Evolutionary conservation across 148 eudicot species (phyloP), one percentile per base, ranked within the genome.

Genomic region (Rhododendron ovatum): DNA sequence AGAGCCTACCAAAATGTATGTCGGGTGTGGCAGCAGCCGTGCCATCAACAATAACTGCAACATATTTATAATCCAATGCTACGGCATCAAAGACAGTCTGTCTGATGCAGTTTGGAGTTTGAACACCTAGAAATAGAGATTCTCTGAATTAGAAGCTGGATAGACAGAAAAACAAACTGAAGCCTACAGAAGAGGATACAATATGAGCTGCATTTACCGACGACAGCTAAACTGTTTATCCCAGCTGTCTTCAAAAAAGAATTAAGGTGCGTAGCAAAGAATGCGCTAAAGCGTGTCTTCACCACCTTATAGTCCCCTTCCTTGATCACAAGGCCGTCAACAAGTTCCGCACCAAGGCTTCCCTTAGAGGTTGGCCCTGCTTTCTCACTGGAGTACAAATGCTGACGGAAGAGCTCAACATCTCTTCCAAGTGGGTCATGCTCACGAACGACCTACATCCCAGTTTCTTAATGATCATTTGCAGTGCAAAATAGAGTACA

Each of bases 81-180:
- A 95, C 99, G 15, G 99, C 98, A 88, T 97, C 99, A 89, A 94
- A 95, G 53, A 93, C 98, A 12, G 98, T 97, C 90, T 97, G 98
- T 79, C 99, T 91, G 78, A 97, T 94, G 89, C 99, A 97, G 85
- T 97, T 97, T 80, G 99, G 99, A 89, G 98, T 97, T 90, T 97
- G 99, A 84, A 97, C 98, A 88, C 99, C 99, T 97, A 85, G 41
- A 84, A n/a, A 82, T 5, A 47, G 11, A 37, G 14, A 51, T 24
- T 37, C 26, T n/a, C 28, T 17, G 14, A 18, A 75, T 84, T 75
- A 76, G 41, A 45, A 83, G 80, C 83, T 78, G 26, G 8, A 43
- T 7, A 59, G 4, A 35, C 79, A 17, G 14, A 41, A 65, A 22
- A 78, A 78, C 39, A 35, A 74, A 2, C 67, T 13, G 80, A 51